Evolutionary conservation across 129 eudicot species (phyloP), one percentile per base, ranked within the genome.

Genomic region (Saposhnikovia divaricata): DNA sequence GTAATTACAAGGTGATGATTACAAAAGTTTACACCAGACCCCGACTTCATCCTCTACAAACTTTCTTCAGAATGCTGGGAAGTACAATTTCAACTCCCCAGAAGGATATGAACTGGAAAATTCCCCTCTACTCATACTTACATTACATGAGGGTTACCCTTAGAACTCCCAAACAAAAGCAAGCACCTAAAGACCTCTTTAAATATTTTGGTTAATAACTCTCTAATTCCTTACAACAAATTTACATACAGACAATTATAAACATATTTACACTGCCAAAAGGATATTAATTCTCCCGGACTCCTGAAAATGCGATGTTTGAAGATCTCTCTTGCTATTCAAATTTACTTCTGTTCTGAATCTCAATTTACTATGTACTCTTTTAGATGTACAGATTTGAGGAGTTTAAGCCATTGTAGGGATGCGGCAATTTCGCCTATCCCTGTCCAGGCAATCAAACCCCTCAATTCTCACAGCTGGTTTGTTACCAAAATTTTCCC

Each of bases 401-500:
- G 82, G 78, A 76, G 31, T 68, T 80, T 85, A 95, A 7, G 97
- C 99, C 86, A 92, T 78, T 79, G 97, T 84, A 51, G 96, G 93
- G 90, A 95, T 92, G 87, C 96, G 92, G 93, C 99, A 89, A 81
- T 87, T 92, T 75, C 97, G 89, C 80, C 97, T 84, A 47, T 95
- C 99, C 90, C 91, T 83, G 74, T 93, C 96, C 1, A 93, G 91
- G 85, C 98, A 93, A 81, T 95, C 99, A 69, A 95, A 95, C 87
- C 99, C 99, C 87, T 92, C 97, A 59, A 95, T 65, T 85, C 99
- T 87, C 43, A 95, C 97, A 46, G 96, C 94, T 69, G 99, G 99
- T 55, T 92, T 92, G 88, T 89, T 90, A n/a, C 99, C 94, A 90
- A 95, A 95, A 92, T 82, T 91, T 21, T 88, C 85, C 77, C 96